A percentile compares a stretch with the other conserved stretches of the same genome.
These are phyloP conservation scores for Alliaria petiolata DNA, from an alignment of 345 rosid genomes.

Conservation along the genomic window DNA sequence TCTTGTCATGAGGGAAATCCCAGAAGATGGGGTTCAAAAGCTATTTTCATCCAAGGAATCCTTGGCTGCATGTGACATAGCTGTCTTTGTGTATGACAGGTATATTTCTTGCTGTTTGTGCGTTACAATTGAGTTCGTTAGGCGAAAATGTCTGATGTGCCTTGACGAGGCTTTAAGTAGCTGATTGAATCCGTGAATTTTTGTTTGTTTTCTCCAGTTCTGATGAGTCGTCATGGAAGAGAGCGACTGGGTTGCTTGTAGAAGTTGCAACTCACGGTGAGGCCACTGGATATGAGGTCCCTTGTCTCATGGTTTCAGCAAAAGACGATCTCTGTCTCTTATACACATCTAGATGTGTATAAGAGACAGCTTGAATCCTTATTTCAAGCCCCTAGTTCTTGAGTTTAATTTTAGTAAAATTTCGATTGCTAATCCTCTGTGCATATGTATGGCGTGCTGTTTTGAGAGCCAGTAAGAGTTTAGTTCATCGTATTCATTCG, in stretches of 20 bases:
- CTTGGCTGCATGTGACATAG: conserved; percentile 84
- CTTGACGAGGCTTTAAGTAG: neutral
- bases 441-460: neutral
- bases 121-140: neutral
- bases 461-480: neutral
- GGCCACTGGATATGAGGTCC: conserved; percentile 89
- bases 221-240: conserved; percentile 80
- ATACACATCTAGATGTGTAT: too few species aligned
- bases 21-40: conserved; percentile 65
- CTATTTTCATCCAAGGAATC: conserved; percentile 69
- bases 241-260: conserved; percentile 78
- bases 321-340: conserved; percentile 98
- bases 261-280: conserved; percentile 91
- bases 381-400: neutral
- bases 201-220: conserved; percentile 44
- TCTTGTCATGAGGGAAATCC: conserved; percentile 76
- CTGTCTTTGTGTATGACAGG: conserved; percentile 93
- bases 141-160: neutral
- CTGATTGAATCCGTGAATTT: too few species aligned
- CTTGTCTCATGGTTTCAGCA: conserved; percentile 91
- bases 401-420: conserved; percentile 13
- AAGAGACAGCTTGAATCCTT: conserved; percentile 1
- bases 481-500: neutral
- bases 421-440: neutral
- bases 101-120: conserved; percentile 22